Evolutionary conservation across 805 yeast genomes (phyloP), one percentile per base, ranked within the genome.

Genomic region (Kazachstania martiniae): DNA sequence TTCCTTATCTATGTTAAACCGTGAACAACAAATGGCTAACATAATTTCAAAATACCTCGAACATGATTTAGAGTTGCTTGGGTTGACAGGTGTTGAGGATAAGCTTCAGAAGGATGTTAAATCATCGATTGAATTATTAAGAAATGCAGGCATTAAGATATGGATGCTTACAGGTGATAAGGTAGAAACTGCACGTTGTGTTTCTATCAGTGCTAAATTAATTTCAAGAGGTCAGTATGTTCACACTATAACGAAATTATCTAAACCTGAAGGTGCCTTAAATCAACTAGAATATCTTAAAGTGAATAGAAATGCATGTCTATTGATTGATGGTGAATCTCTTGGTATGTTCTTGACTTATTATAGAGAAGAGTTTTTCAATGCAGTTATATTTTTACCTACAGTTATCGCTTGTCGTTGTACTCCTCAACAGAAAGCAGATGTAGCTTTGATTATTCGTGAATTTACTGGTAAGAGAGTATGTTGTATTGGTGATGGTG

Each of bases 141-240:
- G 98, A 45, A 91, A 93, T 59, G 99, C 97, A 0, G 98, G 97
- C 4, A 74, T 93, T 35, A 87, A 87, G 48, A 91, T 91, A 32
- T 91, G 99, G 99, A 93, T 91, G 98, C 63, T 91, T 29, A 91
- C 99, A 0, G 99, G 99, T 44, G 99, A 91, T 56, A 91, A 91
- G 55, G 97, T 91, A 5, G 99, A 91, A 60, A 91, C 99, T 0
- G 98, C 98, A 1, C 74, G 86, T 38, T 91, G 98, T 68, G 96
- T 91, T 25, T 86, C 96, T 14, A 82, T 93, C n/a, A 83, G 95
- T 55, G 91, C 96, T 21, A 79, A 87, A 49, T 70, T 91, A 32
- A 89, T 91, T 18, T 70, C 94, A 2, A 72, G 97, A 42, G 98
- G 98, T 3, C 98, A 91, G 58, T 80, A 78, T 44, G 86, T 91